Evolutionary conservation across 202 grass and related monocot species (phyloP), one percentile per base, ranked within the genome.

Genomic region (Saccharum hybrid): DNA sequence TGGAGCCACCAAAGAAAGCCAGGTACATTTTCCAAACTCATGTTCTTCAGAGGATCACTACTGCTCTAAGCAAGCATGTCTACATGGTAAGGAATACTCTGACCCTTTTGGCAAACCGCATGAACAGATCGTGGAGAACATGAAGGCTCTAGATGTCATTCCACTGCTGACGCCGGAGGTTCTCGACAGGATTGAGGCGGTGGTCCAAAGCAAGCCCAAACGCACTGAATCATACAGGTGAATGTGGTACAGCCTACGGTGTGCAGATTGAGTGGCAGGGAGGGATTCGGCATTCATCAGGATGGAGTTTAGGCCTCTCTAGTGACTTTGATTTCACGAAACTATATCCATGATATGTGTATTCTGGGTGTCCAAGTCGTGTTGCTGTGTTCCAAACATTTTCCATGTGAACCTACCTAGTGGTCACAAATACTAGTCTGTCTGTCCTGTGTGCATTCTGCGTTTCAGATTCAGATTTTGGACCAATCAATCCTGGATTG

Each of bases 1-100:
- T n/a, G 96, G 96, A 69, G 91, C 96, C 51, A 99, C 96, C 31
- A 99, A 99, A 81, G 96, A 99, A 86, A 89, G 72, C 83, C 96
- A 99, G 96, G 96, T 99, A 96, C 10, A 45, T 70, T 64, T 28
- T 71, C 10, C 13, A 4, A 36, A 31, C 69, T 39, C 45, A 8
- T 72, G 40, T 63, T 70, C 14, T 72, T 30, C 37, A 23, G 31
- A 51, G 82, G 54, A 49, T 60, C 19, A 36, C 33, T 1, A 5
- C 49, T 49, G 42, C 0, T 41, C 45, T 46, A 21, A 19, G 12
- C 16, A 52, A 13, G 21, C 79, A 80, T 84, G 16, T 40, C 30
- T 49, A 13, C 19, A 21, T n/a, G 54, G 21, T 60, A 23, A 8
- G n/a, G 57, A 60, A 60, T 60, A 60, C 8, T 14, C 19, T 33